Base-by-base conservation (phyloP, 1,284 basidiomycete genomes). In the Malassezia furfur region DNA sequence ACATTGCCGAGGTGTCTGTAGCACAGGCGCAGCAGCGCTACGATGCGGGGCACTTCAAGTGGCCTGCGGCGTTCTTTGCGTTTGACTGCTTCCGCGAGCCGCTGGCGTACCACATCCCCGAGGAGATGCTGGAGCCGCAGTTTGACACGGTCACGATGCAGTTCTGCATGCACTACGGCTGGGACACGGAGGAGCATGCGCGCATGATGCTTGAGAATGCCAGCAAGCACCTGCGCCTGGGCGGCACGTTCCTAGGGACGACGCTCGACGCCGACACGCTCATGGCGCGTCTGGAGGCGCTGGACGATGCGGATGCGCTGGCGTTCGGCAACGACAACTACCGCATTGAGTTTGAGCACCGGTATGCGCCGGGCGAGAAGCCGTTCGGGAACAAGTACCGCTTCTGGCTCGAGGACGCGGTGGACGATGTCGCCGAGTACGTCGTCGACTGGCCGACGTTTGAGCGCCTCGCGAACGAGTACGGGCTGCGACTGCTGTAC, bases 131-230 rank as follows among this genome's bases (percentile, higher is more conserved):
- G 72, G 62, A 76, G 15, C 74, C 63, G 31, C 84, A 82, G 11
- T 96, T 96, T 72, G 91, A 96, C 74, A 88, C 88, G 48, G 89
- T 98, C 19, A 87, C 88, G 2, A 86, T 96, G 85, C 94, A 99
- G 74, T 99, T 99, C 76, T 98, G 93, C 77, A 94, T 98, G 88
- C 94, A 99, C 76, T 98, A 99, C 72, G 94, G 93, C 8, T 98
- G 96, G 75, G 91, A 96, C 74, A 85, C 81, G 37, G 82, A 84
- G 30, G 78, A 81, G 50, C 96, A 94, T 75, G 88, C 85, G 25
- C 81, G 88, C 34, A 84, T 83, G 70, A 96, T 99, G 93, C 82
- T 99, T 28, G 82, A 85, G 49, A 99, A 99, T 72, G 91, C 93
- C 22, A 82, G 84, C 50, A 77, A 81, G 38, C 85, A 85, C 78